These are phyloP conservation scores for Guillardia theta DNA, from an alignment of 78 protist species.

Conservation along the genomic window DNA sequence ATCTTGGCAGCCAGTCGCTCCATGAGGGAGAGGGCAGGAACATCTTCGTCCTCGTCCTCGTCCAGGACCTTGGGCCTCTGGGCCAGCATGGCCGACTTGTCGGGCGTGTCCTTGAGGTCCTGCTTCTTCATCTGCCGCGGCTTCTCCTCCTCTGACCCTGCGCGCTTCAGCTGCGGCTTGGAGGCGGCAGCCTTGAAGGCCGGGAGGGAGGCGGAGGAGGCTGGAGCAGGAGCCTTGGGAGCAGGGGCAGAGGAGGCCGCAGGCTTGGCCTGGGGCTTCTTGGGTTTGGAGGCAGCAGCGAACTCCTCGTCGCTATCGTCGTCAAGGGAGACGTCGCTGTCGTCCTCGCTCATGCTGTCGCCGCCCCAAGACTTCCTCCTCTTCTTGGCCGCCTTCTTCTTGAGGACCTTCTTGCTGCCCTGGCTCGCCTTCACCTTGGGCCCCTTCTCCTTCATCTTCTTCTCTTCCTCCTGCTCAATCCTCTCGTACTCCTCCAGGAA, in stretches of 20 bases:
- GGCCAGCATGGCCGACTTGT: background rate
- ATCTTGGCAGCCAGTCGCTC: background rate
- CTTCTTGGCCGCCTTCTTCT: slow-evolving; percentile 29
- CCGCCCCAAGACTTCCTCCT: background rate
- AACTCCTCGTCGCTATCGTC: background rate
- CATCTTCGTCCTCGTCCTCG: background rate
- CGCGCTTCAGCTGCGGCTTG: background rate
- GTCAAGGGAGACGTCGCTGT: background rate
- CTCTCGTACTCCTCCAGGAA: background rate
- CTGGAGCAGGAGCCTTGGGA: background rate
- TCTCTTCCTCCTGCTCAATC: background rate
- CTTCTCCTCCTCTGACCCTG: background rate
- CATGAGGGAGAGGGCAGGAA: background rate
- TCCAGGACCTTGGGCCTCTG: background rate
- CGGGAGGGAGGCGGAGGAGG: background rate
- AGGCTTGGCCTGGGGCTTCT: background rate
- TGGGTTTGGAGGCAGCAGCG: background rate
- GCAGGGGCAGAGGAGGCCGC: background rate
- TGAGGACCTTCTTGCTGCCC: background rate
- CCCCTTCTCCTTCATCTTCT: background rate
- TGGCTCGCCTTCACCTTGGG: background rate
- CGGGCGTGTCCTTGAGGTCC: background rate
- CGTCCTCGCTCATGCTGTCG: background rate
- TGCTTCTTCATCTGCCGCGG: background rate
- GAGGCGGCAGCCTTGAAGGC: background rate